Evolutionary conservation across 2,329 filamentous ascomycete genomes (phyloP).

Genomic region (Pseudogymnoascus sp.): DNA sequence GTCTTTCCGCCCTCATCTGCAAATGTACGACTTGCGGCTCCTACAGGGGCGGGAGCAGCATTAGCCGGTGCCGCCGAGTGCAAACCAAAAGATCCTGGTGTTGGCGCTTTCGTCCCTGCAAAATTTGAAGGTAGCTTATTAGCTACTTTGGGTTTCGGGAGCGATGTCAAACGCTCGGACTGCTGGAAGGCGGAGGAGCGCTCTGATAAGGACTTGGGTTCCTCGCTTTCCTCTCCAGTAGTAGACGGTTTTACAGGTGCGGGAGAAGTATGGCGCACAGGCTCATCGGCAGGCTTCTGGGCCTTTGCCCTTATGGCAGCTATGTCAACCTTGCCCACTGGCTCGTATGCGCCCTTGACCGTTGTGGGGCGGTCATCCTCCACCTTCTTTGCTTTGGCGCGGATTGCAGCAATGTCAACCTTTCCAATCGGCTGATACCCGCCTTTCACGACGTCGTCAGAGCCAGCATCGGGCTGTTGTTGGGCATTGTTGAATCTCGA

Average conservation of each 20-base stretch:
- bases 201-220: conserved; percentile 61
- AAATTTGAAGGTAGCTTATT: conserved; percentile 78
- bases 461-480: conserved; percentile 35
- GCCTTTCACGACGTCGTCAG: conserved; percentile 63
- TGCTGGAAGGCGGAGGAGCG: conserved; percentile 64
- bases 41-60: conserved; percentile 51
- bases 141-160: conserved; percentile 91
- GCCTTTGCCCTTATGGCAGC: conserved; percentile 81
- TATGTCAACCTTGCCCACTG: conserved; percentile 94
- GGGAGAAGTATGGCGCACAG: conserved; percentile 33
- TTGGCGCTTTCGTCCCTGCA: conserved; percentile 79
- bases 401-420: conserved; percentile 90
- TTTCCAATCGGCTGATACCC: conserved; percentile 92
- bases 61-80: conserved; percentile 52
- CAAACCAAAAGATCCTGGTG: conserved; percentile 60
- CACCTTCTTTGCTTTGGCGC: conserved; percentile 59
- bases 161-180: conserved; percentile 71
- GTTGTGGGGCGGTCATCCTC: conserved; percentile 72
- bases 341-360: conserved; percentile 90
- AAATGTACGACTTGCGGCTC: conserved; percentile 81
- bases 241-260: conserved; percentile 34
- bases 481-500: conserved; percentile 47
- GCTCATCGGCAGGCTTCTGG: conserved; percentile 47
- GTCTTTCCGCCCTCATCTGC: conserved; percentile 93
- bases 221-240: conserved; percentile 34